Conservation (phyloP, 805 yeast genomes). For the Myxozyma lipomycoides region DNA sequence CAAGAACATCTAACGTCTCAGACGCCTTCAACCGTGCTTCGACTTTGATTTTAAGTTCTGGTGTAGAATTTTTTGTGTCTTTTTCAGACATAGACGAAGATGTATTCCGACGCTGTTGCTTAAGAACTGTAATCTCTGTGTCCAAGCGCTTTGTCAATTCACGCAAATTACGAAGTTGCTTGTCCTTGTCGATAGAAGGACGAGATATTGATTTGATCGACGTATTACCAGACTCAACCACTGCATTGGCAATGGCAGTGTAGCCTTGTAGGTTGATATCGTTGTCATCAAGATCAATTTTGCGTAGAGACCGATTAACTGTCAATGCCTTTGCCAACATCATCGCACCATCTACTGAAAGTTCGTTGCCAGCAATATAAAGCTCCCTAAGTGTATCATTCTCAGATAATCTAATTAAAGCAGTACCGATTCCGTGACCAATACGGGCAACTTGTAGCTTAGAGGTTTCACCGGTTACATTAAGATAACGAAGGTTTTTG, state of each 20-base stretch:
- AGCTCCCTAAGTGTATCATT: conserved; percentile 23
- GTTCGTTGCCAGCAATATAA: conserved; percentile 28
- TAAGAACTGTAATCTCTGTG: conserved; percentile 16
- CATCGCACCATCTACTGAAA: conserved; percentile 31
- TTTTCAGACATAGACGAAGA: conserved; percentile 4
- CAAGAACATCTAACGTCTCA: conserved; percentile 19
- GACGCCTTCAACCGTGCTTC: conserved; percentile 20
- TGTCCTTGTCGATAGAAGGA: conserved; percentile 15
- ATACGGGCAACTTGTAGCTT: conserved; percentile 31
- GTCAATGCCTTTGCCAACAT: conserved; percentile 26
- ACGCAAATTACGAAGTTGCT: conserved; percentile 12
- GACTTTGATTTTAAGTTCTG: conserved; percentile 13
- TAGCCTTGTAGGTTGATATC: conserved; percentile 29
- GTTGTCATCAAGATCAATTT: conserved; percentile 29
- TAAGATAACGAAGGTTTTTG: conserved; percentile 16
- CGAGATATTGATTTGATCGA: conserved; percentile 7
- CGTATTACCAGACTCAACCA: conserved; percentile 14
- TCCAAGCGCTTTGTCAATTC: conserved; percentile 12
- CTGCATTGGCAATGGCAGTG: conserved; percentile 23
- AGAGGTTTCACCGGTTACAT: conserved; percentile 30
- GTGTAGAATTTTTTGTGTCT: background rate
- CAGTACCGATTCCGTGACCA: conserved; percentile 28
- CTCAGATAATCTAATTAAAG: conserved; percentile 20
- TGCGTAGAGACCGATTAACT: conserved; percentile 21
- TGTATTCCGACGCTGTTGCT: conserved; percentile 10